A percentile compares a stretch with the other conserved stretches of the same genome.
Conservation (phyloP, 352 stramenopile species). For the Phytophthora podocarpi region DNA sequence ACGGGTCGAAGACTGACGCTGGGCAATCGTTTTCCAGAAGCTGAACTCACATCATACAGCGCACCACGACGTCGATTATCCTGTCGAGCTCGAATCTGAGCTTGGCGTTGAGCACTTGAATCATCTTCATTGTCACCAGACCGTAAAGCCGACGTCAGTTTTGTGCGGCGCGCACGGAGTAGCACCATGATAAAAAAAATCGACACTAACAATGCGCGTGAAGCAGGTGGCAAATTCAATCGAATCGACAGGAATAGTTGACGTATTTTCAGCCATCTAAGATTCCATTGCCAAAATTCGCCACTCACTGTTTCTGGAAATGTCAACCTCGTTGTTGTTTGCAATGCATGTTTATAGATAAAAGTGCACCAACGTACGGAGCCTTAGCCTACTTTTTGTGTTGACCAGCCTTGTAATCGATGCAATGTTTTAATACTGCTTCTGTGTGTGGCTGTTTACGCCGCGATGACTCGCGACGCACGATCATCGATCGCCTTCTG, state of each 20-base stretch:
- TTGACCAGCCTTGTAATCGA: constrained; percentile 3
- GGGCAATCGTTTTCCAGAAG: constrained; percentile 39
- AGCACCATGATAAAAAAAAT: constrained; percentile 18
- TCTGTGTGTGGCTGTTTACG: constrained; percentile 26
- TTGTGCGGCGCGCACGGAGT: constrained; percentile 19
- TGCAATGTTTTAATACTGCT: constrained; percentile 22
- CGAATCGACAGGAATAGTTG: constrained; percentile 27
- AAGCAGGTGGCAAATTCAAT: neutral
- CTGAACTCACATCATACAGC: constrained; percentile 45
- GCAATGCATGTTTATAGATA: constrained; percentile 43
- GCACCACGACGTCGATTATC: constrained; percentile 43
- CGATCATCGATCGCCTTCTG: constrained; percentile 67
- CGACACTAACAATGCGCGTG: constrained; percentile 3
- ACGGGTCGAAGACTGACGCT: constrained; percentile 35
- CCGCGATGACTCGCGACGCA: constrained; percentile 38
- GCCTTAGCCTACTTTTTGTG: neutral
- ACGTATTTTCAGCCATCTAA: neutral
- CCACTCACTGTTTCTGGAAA: too few relatives aligned
- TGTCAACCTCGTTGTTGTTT: neutral
- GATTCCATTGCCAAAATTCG: too few relatives aligned
- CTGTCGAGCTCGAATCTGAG: constrained; percentile 12
- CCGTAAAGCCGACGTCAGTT: constrained; percentile 6
- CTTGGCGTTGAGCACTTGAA: constrained; percentile 13
- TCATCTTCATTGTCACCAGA: constrained; percentile 20
- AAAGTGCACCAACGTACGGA: neutral